Evolutionary conservation across 768 basidiomycete genomes (phyloP), one percentile per base, ranked within the genome.

Genomic region (Amylocystis lapponica): DNA sequence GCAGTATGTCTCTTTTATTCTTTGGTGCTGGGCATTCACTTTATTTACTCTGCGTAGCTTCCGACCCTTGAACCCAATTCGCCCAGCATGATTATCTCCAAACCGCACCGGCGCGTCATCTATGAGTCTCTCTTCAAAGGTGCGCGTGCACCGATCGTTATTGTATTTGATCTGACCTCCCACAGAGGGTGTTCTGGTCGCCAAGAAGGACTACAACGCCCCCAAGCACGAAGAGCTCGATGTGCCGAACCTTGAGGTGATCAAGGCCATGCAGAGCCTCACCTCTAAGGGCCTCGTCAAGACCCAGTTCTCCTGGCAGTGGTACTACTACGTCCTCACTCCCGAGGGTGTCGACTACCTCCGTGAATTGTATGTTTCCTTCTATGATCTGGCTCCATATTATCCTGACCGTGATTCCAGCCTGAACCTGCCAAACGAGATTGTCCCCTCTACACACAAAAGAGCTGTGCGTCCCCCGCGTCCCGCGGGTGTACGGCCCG

Each of bases 81-180:
- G 60, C 64, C 63, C 66, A 87, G 65, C 71, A 99, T 99, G 95
- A 84, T 99, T 58, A 97, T 99, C 67, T 75, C 89, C 62, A 99
- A 99, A 78, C 63, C 85, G 69, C 89, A 97, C 79, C 79, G 85
- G 72, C 88, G 90, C 62, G 67, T 78, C 66, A 98, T 99, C 78
- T 99, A 96, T 77, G 94, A 99, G 74, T 87, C 86, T 76, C 93
- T 99, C 78, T 99, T 99, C 89, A 96, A 96, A 74, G 93, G 92
- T 93, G 54, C 53, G 83, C 68, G n/a, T 40, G 17, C 25, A 14
- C 19, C 13, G 29, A 25, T 1, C 14, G 14, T 16, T 3, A 23
- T 5, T 36, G 19, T 17, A 39, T 19, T 25, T 14, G 23, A 10
- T 19, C 32, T 42, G 36, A n/a, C n/a, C n/a, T n/a, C n/a, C n/a